Evolutionary conservation across 441 rosid species (phyloP).

Genomic region (Euphorbia corollata): DNA sequence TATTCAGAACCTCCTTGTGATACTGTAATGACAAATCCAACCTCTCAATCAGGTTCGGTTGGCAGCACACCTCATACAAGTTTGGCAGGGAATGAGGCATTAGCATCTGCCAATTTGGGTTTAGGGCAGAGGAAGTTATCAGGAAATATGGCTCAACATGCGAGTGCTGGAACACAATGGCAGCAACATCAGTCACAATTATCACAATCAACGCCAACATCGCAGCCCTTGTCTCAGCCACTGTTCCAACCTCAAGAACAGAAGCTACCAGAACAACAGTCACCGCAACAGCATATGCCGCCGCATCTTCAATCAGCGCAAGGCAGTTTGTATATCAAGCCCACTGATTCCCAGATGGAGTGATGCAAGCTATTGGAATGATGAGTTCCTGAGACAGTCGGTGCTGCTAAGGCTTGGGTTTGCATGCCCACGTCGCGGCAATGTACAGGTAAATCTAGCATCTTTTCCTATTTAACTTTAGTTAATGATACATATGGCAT

Average conservation of each 20-base stretch:
- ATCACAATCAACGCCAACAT: slow-evolving; percentile 34
- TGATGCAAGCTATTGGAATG: slow-evolving; percentile 39
- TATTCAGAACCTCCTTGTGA: slow-evolving; percentile 45
- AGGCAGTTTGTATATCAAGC: slow-evolving; percentile 52
- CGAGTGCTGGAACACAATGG: slow-evolving; percentile 40
- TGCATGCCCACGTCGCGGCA: slow-evolving; percentile 53
- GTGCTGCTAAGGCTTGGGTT: slow-evolving; percentile 42
- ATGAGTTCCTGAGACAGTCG: slow-evolving; percentile 39
- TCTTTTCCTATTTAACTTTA: background rate
- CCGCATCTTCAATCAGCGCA: slow-evolving; percentile 49
- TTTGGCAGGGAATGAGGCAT: slow-evolving; percentile 45
- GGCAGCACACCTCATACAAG: slow-evolving; percentile 37
- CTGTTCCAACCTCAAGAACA: slow-evolving; percentile 50
- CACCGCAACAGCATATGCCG: slow-evolving; percentile 43
- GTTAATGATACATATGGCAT: background rate
- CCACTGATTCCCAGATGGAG: slow-evolving; percentile 61
- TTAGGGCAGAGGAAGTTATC: slow-evolving; percentile 53
- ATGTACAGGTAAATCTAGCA: slow-evolving; percentile 63
- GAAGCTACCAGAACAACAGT: slow-evolving; percentile 47
- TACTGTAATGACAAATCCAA: slow-evolving; percentile 33
- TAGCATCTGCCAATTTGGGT: slow-evolving; percentile 44
- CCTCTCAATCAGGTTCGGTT: slow-evolving; percentile 38
- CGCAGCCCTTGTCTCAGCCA: slow-evolving; percentile 34
- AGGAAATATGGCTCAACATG: slow-evolving; percentile 46
- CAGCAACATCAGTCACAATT: slow-evolving; percentile 24